Percentiles rank a stretch among this genome's conserved stretches.
Evolutionary conservation across 2,329 filamentous ascomycete species (phyloP).

Genomic region (Talaromyces sp.): DNA sequence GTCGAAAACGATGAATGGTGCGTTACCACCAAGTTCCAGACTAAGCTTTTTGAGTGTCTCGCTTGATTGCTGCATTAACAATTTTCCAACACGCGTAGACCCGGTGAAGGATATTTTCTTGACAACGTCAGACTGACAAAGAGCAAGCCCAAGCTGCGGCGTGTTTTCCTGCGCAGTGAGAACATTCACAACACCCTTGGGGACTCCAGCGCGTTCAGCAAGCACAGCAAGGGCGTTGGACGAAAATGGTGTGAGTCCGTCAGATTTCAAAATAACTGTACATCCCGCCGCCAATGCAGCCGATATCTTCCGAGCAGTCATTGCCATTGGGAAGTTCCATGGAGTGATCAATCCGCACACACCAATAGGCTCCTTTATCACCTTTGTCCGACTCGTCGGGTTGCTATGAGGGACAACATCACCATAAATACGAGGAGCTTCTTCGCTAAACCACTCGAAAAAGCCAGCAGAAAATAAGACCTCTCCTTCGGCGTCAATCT

Average conservation of each 20-base stretch:
- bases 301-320: constrained; percentile 75
- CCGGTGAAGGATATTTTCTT: constrained; percentile 7
- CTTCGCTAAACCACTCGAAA: no score
- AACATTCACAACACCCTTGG: constrained; percentile 62
- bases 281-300: constrained; percentile 66
- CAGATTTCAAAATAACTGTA: constrained; percentile 64
- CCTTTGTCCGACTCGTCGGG: no score
- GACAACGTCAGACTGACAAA: neutral
- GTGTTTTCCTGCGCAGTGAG: constrained; percentile 75
- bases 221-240: constrained; percentile 61
- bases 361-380: constrained; percentile 79
- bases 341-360: constrained; percentile 79
- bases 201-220: constrained; percentile 62
- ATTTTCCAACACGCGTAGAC: neutral
- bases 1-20: neutral
- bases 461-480: no score
- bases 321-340: constrained; percentile 83
- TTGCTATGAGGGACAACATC: no score
- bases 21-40: constrained; percentile 6
- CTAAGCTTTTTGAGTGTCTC: neutral
- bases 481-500: no score
- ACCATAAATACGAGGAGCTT: no score
- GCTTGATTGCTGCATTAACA: neutral
- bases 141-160: constrained; percentile 33
- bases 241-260: constrained; percentile 67